These are phyloP conservation scores for Ceratocystis lukuohia DNA, from an alignment of 2,329 filamentous ascomycete genomes.

Conservation along the genomic window DNA sequence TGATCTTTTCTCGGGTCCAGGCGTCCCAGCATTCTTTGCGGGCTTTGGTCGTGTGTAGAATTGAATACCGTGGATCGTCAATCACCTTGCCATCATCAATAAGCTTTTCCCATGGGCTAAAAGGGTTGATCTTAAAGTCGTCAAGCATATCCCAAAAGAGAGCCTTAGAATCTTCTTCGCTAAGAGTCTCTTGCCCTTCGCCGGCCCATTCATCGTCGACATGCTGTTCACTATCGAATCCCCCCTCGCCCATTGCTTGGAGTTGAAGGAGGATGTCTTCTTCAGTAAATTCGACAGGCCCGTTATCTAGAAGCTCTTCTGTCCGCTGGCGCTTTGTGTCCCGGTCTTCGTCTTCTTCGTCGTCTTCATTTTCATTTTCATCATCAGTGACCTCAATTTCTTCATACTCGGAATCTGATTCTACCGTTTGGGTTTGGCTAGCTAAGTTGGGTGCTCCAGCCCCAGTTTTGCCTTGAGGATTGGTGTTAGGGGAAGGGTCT, in stretches of 20 bases:
- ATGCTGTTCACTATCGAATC: constrained; percentile 51
- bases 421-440: background rate
- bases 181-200: constrained; percentile 51
- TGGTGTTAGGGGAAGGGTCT: background rate
- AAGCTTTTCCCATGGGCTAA: constrained; percentile 80
- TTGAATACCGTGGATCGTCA: constrained; percentile 76
- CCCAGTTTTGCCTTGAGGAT: background rate
- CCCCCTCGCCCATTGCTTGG: constrained; percentile 58
- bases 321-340: constrained; percentile 51
- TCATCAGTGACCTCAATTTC: constrained; percentile 50
- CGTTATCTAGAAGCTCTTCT: constrained; percentile 35
- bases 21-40: constrained; percentile 71
- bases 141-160: constrained; percentile 79
- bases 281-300: constrained; percentile 70
- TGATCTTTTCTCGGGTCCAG: constrained; percentile 70
- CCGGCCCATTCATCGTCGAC: constrained; percentile 45
- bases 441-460: background rate
- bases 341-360: constrained; percentile 27
- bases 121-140: constrained; percentile 72
- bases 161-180: constrained; percentile 59
- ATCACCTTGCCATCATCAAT: constrained; percentile 71
- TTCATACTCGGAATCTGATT: constrained; percentile 51
- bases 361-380: constrained; percentile 31
- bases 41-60: constrained; percentile 64
- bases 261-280: constrained; percentile 90